Evolutionary conservation across 192 early-diverging fungal species (phyloP).

Genomic region (Umbelopsis sp.): DNA sequence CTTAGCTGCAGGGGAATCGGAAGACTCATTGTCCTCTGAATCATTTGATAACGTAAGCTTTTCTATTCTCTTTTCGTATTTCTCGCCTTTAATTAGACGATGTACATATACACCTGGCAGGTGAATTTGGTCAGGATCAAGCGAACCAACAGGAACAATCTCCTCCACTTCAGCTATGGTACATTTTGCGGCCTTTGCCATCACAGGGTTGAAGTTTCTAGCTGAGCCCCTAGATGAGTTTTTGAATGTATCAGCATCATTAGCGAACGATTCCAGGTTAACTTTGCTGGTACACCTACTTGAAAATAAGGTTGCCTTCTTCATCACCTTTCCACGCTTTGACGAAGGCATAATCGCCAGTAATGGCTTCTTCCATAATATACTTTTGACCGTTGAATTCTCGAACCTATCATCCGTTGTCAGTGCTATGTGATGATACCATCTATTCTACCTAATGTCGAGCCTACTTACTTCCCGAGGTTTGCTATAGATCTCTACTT

Average conservation of each 20-base stretch:
- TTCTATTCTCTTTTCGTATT: slow-evolving; percentile 77
- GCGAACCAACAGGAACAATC: slow-evolving; percentile 68
- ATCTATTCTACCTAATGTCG: not conserved
- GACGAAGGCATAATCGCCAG: slow-evolving; percentile 73
- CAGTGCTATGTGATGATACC: not conserved
- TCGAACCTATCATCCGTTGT: slow-evolving; percentile 28
- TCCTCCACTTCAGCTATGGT: slow-evolving; percentile 83
- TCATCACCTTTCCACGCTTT: slow-evolving; percentile 88
- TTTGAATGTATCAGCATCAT: not conserved
- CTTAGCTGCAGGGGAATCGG: slow-evolving; percentile 38
- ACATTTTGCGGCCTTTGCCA: slow-evolving; percentile 75
- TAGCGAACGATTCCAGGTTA: not conserved
- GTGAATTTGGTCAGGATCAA: slow-evolving; percentile 74
- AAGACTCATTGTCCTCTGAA: slow-evolving; percentile 34
- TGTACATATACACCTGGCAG: slow-evolving; percentile 75
- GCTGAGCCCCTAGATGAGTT: slow-evolving; percentile 48
- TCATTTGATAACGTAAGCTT: slow-evolving; percentile 58
- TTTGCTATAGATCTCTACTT: slow-evolving; percentile 55
- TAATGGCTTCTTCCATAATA: slow-evolving; percentile 79
- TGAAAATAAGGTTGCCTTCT: slow-evolving; percentile 76
- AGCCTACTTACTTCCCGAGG: slow-evolving; percentile 56
- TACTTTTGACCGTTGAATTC: slow-evolving; percentile 68
- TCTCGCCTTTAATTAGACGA: slow-evolving; percentile 69
- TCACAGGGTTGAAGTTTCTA: slow-evolving; percentile 78
- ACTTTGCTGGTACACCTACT: not conserved